Percentiles rank a stretch among this genome's conserved stretches.
Conservation (phyloP, 78 protist species). For the Tieghemostelium lacteum region DNA sequence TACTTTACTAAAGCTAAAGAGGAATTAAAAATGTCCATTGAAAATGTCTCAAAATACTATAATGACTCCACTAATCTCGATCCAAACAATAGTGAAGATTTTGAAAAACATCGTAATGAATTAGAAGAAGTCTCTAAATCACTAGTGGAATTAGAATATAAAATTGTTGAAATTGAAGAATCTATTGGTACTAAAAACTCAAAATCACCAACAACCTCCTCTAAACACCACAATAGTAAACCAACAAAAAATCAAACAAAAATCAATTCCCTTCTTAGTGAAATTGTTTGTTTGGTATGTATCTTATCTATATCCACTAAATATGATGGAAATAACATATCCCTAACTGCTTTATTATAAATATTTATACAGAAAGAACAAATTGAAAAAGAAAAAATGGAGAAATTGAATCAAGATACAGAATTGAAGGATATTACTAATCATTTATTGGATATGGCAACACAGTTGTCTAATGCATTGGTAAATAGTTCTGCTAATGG, state of each 20-base stretch:
- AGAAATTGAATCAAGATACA: constrained; percentile 31
- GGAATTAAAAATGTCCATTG: constrained; percentile 37
- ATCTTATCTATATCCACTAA: neutral
- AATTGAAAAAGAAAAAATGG: constrained; percentile 57
- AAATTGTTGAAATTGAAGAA: constrained; percentile 52
- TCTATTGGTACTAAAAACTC: neutral
- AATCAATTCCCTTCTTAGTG: constrained; percentile 9
- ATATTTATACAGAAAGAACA: constrained; percentile 28
- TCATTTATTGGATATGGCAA: constrained; percentile 68
- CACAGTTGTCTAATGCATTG: constrained; percentile 57
- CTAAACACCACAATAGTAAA: neutral
- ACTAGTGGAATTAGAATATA: constrained; percentile 17
- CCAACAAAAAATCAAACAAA: neutral
- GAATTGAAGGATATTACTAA: constrained; percentile 69
- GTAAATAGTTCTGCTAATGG: neutral
- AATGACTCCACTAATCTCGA: neutral
- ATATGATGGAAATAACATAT: neutral
- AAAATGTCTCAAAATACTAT: constrained; percentile 14
- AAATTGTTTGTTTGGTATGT: constrained; percentile 45
- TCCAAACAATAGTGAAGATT: neutral
- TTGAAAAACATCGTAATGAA: constrained; percentile 27
- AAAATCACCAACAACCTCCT: too few species aligned
- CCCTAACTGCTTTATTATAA: neutral
- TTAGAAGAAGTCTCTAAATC: constrained; percentile 40
- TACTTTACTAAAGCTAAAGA: constrained; percentile 43